Base-by-base conservation (phyloP, 768 basidiomycete species). In the Rhodotorula sphaerocarpa region DNA sequence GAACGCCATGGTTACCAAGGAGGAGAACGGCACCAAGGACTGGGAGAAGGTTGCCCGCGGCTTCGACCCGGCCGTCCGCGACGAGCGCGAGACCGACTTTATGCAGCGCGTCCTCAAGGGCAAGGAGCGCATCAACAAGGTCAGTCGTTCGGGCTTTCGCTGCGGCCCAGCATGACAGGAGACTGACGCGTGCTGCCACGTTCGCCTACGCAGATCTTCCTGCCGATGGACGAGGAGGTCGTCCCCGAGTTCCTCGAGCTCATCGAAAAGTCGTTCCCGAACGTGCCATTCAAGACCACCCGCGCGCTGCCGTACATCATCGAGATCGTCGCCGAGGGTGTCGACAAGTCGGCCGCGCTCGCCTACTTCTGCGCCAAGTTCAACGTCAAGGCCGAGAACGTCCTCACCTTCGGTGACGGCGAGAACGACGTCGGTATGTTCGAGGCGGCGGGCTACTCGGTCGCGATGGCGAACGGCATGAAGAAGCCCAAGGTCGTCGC, bases 401-500 rank as follows among this genome's bases (percentile, higher is more conserved):
- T 69, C 51, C 50, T 65, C 55, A 62, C 67, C 12, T 69, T 69
- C 58, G 67, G 67, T 23, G 67, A 69, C 51, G 67, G 67, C 43
- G 67, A 69, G 67, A 69, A 69, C 67, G 67, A 69, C 59, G 44
- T 43, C 55, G 63, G 63, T 43, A 69, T 69, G 67, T 63, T 69
- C 55, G 44, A 31, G 4, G 63, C 63, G 11, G 59, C 63, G 15
- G 67, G 67, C n/a, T 63, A 54, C 61, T 58, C 60, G 10, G 63
- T 65, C 43, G 41, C 58, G 33, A 65, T 69, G 63, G 63, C 31
- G 39, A 69, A 69, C 67, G 67, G 60, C 31, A 69, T 69, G 67
- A 41, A 44, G 3, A 61, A 62, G 53, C 67, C 67, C n/a, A 57
- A 58, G 36, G 16, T 41, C 4, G 61, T 64, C 16, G 67, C 67